Evolutionary conservation across 805 yeast genomes (phyloP).

Genomic region (Yarrowia hollandica): DNA sequence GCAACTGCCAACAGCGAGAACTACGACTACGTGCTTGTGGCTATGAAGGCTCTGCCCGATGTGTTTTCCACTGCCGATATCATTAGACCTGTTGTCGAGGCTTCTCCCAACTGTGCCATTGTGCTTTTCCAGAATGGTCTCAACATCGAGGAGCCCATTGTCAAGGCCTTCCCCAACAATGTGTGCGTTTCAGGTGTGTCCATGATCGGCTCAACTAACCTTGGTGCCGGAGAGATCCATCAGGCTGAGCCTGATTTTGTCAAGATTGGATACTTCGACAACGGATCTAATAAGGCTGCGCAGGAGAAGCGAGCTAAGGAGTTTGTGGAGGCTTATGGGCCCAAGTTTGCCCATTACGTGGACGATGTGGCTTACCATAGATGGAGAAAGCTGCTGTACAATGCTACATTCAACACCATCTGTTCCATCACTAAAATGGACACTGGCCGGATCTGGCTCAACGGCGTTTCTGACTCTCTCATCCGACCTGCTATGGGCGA

Average conservation of each 20-base stretch:
- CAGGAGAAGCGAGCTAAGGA: constrained; percentile 44
- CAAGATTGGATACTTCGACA: constrained; percentile 55
- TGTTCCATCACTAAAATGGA: constrained; percentile 61
- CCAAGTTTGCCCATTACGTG: constrained; percentile 47
- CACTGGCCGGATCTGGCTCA: constrained; percentile 53
- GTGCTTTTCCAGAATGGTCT: constrained; percentile 68
- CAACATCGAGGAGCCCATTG: constrained; percentile 58
- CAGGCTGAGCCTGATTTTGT: constrained; percentile 56
- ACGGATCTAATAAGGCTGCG: constrained; percentile 38
- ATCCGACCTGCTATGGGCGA: constrained; percentile 67
- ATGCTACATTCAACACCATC: constrained; percentile 63
- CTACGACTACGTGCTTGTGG: constrained; percentile 60
- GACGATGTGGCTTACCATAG: constrained; percentile 54
- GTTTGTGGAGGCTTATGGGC: constrained; percentile 50
- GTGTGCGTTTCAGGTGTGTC: constrained; percentile 63
- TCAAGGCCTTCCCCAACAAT: constrained; percentile 52
- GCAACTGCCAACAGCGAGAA: constrained; percentile 46
- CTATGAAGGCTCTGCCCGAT: constrained; percentile 69
- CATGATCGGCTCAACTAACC: constrained; percentile 59
- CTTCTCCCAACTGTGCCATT: constrained; percentile 48
- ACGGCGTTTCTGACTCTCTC: constrained; percentile 47
- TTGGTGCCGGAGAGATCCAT: constrained; percentile 47
- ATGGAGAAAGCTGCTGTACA: constrained; percentile 69
- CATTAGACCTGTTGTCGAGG: constrained; percentile 51
- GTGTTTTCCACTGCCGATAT: constrained; percentile 54